A percentile compares a stretch with the other conserved stretches of the same genome.
Evolutionary conservation across 2,329 filamentous ascomycete genomes (phyloP).

Genomic region (Pyrenophora graminea): DNA sequence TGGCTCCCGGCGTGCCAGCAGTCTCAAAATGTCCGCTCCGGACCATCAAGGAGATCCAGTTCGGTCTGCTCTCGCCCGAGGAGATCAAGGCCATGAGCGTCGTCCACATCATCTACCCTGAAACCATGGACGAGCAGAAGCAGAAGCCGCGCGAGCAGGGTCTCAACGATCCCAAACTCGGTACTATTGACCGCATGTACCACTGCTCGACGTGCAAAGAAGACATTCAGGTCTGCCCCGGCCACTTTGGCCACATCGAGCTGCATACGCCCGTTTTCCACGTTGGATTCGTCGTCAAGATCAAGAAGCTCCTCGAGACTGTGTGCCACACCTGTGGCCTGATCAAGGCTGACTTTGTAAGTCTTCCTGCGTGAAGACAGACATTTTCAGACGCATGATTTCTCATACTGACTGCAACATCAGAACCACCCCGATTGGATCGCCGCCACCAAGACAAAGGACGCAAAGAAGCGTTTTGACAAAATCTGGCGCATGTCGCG

Average conservation of each 20-base stretch:
- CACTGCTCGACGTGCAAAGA: slow-evolving; percentile 97
- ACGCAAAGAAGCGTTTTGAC: slow-evolving; percentile 93
- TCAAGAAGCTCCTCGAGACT: slow-evolving; percentile 98
- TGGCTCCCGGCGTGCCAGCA: slow-evolving; percentile 95
- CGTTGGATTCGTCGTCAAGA: slow-evolving; percentile 92
- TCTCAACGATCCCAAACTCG: slow-evolving; percentile 92
- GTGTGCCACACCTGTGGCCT: slow-evolving; percentile 99
- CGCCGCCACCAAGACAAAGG: slow-evolving; percentile 79
- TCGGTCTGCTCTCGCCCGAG: slow-evolving; percentile 94
- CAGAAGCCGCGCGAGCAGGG: slow-evolving; percentile 88
- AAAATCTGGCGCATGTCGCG: slow-evolving; percentile 91
- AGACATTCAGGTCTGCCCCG: slow-evolving; percentile 92
- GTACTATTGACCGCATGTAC: slow-evolving; percentile 93
- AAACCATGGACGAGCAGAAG: slow-evolving; percentile 98
- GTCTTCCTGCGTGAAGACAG: slow-evolving; percentile 67
- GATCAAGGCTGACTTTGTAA: slow-evolving; percentile 96
- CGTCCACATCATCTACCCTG: slow-evolving; percentile 93
- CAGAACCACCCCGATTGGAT: slow-evolving; percentile 77
- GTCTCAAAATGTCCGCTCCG: slow-evolving; percentile 71
- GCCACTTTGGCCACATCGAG: slow-evolving; percentile 98
- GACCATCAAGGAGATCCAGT: slow-evolving; percentile 98
- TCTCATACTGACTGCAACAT: slow-evolving; percentile 61
- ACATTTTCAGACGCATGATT: slow-evolving; percentile 51
- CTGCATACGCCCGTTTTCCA: slow-evolving; percentile 96
- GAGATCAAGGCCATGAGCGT: slow-evolving; percentile 99